phyloP scores from a whole-genome alignment of 306 rosid species.

The Urtica urens region DNA sequence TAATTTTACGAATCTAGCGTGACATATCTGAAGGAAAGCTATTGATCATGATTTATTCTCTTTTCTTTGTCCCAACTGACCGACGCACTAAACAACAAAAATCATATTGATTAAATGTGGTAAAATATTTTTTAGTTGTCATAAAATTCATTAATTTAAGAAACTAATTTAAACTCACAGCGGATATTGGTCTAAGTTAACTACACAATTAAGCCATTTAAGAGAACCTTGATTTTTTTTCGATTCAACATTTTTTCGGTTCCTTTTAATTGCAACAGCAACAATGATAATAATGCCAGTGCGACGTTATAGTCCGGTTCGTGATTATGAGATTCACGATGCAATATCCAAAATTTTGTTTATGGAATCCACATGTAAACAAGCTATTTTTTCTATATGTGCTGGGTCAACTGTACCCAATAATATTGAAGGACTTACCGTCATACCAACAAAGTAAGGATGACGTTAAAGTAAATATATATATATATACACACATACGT shows the following conservation, averaged over 20 bases:
- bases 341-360: not conserved
- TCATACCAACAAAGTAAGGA: slow-evolving; percentile 6
- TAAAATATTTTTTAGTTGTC: too few relatives aligned
- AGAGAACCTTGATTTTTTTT: not conserved
- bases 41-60: not conserved
- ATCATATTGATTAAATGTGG: too few relatives aligned
- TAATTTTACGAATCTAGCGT: not conserved
- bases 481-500: too few relatives aligned
- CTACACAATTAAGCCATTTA: not conserved
- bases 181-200: too few relatives aligned
- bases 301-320: not conserved
- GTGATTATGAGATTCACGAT: not conserved
- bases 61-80: not conserved
- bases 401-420: slow-evolving; percentile 2
- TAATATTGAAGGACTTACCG: slow-evolving; percentile 1
- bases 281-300: not conserved
- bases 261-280: not conserved
- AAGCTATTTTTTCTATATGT: not conserved
- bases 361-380: slow-evolving; percentile 3
- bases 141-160: too few relatives aligned
- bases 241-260: too few relatives aligned
- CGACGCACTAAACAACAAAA: not conserved
- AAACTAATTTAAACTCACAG: too few relatives aligned
- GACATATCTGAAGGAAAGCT: not conserved
- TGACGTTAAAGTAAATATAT: too few relatives aligned